Conservation (phyloP, 208 protist genomes). For the Trichomonas vaginalis region DNA sequence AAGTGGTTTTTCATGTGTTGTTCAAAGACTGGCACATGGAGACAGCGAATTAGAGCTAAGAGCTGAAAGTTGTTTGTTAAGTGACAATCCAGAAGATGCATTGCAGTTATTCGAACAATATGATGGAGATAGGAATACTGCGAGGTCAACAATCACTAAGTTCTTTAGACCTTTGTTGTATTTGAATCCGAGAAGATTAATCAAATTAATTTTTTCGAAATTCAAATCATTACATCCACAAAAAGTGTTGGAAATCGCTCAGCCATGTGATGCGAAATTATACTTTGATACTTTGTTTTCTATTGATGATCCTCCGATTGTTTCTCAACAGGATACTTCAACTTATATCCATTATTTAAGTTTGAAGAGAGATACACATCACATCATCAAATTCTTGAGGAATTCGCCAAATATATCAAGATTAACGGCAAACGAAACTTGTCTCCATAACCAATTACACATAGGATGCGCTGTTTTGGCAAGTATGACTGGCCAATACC, state of each 20-base stretch:
- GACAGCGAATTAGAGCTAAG: not conserved
- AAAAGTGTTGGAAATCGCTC: not conserved
- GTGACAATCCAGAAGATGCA: not conserved
- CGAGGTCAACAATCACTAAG: not conserved
- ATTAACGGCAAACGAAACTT: not conserved
- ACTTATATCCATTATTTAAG: not conserved
- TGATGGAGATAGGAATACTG: not conserved
- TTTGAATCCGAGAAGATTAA: not conserved
- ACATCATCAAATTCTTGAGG: not conserved
- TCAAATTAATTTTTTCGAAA: not conserved
- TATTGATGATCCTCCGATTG: not conserved
- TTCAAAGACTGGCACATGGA: not conserved
- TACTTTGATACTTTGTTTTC: not conserved
- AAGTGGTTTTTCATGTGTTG: not conserved
- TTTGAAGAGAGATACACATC: not conserved
- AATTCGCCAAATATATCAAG: not conserved
- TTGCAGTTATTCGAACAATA: not conserved
- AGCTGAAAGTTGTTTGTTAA: not conserved
- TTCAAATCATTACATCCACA: not conserved
- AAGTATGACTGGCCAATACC: not conserved
- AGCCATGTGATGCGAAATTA: not conserved
- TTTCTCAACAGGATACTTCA: not conserved
- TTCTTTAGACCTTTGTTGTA: not conserved
- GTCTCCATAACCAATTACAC: not conserved
- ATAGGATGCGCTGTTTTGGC: not conserved